These are phyloP conservation scores for Aspergillus proliferans DNA, from an alignment of 2,329 filamentous ascomycete species.

Conservation along the genomic window DNA sequence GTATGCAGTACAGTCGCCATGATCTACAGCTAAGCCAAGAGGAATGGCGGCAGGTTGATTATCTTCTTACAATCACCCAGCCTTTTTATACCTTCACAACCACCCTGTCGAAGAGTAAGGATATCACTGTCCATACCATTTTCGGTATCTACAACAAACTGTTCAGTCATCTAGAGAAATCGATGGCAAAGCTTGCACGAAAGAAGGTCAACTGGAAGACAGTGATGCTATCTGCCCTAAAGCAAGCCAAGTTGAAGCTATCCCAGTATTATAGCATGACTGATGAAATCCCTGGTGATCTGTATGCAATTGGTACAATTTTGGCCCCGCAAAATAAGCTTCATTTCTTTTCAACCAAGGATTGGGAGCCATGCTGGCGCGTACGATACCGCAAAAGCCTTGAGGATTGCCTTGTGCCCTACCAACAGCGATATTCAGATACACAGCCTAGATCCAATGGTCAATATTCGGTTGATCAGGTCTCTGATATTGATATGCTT, in stretches of 20 bases:
- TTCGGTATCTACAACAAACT: slow-evolving; percentile 15
- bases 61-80: slow-evolving; percentile 12
- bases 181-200: slow-evolving; percentile 2
- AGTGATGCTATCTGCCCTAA: slow-evolving; percentile 6
- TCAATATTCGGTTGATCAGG: background rate
- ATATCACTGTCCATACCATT: slow-evolving; percentile 11
- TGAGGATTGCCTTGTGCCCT: slow-evolving; percentile 2
- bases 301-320: slow-evolving; percentile 13
- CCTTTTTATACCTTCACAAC: slow-evolving; percentile 13
- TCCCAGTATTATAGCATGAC: slow-evolving; percentile 8
- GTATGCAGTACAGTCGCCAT: background rate
- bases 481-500: background rate
- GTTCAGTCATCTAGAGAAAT: slow-evolving; percentile 10
- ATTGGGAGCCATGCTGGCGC: slow-evolving; percentile 7
- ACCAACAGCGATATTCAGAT: background rate
- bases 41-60: slow-evolving; percentile 9
- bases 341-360: slow-evolving; percentile 9
- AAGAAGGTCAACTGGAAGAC: slow-evolving; percentile 11
- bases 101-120: slow-evolving; percentile 8
- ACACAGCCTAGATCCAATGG: background rate
- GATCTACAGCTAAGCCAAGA: slow-evolving; percentile 6
- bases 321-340: slow-evolving; percentile 8
- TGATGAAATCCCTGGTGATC: slow-evolving; percentile 5
- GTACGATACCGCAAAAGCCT: slow-evolving; percentile 4
- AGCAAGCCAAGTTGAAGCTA: slow-evolving; percentile 6